Evolutionary conservation across 164 flowering plant genomes (phyloP).

Genomic region (Protea cynaroides): DNA sequence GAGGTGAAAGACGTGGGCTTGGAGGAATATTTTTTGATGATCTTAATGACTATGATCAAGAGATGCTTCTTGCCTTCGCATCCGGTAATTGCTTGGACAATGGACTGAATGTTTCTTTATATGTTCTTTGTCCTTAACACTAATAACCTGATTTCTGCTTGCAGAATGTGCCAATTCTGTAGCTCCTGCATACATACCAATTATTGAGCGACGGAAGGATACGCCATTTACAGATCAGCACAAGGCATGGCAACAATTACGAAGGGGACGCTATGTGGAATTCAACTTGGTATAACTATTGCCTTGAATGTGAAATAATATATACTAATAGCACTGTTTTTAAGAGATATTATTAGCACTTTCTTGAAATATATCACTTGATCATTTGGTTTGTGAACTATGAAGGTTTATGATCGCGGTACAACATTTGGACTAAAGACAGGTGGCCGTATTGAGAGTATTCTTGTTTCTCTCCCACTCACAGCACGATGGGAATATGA

Average conservation of each 20-base stretch:
- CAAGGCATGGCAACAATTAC: slow-evolving; percentile 93
- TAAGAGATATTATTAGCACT: neutral
- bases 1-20: slow-evolving; percentile 87
- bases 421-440: slow-evolving; percentile 97
- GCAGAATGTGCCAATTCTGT: slow-evolving; percentile 95
- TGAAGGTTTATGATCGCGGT: slow-evolving; percentile 95
- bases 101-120: no score
- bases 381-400: neutral
- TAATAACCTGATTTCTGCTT: slow-evolving; percentile 10
- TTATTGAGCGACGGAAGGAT: slow-evolving; percentile 70
- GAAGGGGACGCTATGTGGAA: slow-evolving; percentile 94
- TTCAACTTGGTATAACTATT: slow-evolving; percentile 77
- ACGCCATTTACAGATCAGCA: slow-evolving; percentile 58
- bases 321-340: neutral
- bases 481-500: slow-evolving; percentile 97
- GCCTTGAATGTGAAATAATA: neutral
- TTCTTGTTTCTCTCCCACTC: slow-evolving; percentile 93
- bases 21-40: slow-evolving; percentile 99
- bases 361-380: no score
- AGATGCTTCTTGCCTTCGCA: slow-evolving; percentile 91
- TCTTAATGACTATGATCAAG: slow-evolving; percentile 89
- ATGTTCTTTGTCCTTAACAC: neutral
- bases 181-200: slow-evolving; percentile 85
- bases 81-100: slow-evolving; percentile 39
- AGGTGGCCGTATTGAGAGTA: slow-evolving; percentile 96